These are phyloP conservation scores for Rosa chinensis DNA, from an alignment of 306 rosid genomes.

Conservation along the genomic window DNA sequence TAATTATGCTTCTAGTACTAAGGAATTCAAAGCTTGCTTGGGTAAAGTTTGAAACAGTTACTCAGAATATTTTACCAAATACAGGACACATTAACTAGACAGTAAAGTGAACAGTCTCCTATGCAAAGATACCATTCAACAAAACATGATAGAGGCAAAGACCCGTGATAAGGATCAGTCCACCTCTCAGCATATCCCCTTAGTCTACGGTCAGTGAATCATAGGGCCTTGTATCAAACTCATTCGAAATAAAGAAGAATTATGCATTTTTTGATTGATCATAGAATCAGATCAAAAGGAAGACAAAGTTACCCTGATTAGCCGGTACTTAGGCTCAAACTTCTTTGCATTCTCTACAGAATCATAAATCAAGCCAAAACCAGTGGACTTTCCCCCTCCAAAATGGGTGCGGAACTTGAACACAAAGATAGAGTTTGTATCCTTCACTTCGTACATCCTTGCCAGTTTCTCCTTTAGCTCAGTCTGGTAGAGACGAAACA, in stretches of 20 bases:
- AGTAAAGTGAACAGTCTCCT: background rate
- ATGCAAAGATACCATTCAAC: background rate
- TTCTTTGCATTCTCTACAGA: conserved; percentile 88
- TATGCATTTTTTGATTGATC: background rate
- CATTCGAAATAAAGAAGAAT: background rate
- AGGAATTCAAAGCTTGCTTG: background rate
- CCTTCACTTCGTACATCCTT: conserved; percentile 80
- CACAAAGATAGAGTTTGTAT: conserved; percentile 72
- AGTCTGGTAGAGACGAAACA: conserved; percentile 41
- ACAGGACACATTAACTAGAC: background rate
- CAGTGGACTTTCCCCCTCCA: conserved; percentile 96
- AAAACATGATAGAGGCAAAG: background rate
- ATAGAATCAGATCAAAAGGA: background rate
- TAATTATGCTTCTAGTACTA: background rate
- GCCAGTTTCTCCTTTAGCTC: conserved; percentile 89
- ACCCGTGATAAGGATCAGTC: background rate
- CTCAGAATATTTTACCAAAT: background rate
- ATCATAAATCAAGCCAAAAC: conserved; percentile 87
- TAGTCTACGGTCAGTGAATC: background rate
- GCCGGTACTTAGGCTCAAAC: conserved; percentile 93
- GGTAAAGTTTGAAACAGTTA: background rate
- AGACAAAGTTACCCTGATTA: conserved; percentile 67
- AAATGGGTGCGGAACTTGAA: conserved; percentile 92
- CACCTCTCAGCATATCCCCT: background rate
- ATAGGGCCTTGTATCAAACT: background rate